phyloP scores from a whole-genome alignment of 306 rosid genomes.

The Delonix regia region DNA sequence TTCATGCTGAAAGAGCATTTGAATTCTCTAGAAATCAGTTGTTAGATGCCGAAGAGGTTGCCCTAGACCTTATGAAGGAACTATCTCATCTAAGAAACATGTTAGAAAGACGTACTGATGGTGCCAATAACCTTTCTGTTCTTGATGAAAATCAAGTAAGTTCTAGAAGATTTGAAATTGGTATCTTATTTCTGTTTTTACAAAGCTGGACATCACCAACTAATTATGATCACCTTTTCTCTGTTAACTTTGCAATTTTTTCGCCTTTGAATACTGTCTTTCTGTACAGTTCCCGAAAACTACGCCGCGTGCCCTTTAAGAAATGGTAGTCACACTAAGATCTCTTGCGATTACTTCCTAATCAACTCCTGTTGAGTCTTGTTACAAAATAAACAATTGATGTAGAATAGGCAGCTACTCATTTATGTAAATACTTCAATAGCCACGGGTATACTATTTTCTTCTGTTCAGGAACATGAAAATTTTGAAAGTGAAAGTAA shows the following conservation, averaged over 20 bases:
- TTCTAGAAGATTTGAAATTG: slow-evolving; percentile 14
- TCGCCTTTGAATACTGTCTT: not conserved
- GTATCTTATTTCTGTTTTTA: not conserved
- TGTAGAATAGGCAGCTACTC: too few relatives aligned
- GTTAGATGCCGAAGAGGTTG: slow-evolving; percentile 75
- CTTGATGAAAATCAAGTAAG: slow-evolving; percentile 52
- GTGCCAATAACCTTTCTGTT: slow-evolving; percentile 33
- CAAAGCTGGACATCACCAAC: not conserved
- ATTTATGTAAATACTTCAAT: too few relatives aligned
- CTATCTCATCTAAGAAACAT: slow-evolving; percentile 56
- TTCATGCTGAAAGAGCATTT: slow-evolving; percentile 87
- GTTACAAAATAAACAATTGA: too few relatives aligned
- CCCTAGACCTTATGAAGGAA: slow-evolving; percentile 68
- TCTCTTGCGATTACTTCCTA: not conserved
- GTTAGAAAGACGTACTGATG: slow-evolving; percentile 47
- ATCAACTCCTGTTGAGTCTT: not conserved
- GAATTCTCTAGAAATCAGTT: slow-evolving; percentile 85
- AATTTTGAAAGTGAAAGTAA: too few relatives aligned
- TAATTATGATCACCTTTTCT: not conserved
- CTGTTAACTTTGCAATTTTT: not conserved
- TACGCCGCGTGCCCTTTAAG: not conserved
- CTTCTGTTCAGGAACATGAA: too few relatives aligned
- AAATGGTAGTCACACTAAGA: not conserved
- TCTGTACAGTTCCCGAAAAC: not conserved
- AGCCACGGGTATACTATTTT: too few relatives aligned